phyloP scores from a whole-genome alignment of 129 eudicot genomes.

The Apium graveolens region DNA sequence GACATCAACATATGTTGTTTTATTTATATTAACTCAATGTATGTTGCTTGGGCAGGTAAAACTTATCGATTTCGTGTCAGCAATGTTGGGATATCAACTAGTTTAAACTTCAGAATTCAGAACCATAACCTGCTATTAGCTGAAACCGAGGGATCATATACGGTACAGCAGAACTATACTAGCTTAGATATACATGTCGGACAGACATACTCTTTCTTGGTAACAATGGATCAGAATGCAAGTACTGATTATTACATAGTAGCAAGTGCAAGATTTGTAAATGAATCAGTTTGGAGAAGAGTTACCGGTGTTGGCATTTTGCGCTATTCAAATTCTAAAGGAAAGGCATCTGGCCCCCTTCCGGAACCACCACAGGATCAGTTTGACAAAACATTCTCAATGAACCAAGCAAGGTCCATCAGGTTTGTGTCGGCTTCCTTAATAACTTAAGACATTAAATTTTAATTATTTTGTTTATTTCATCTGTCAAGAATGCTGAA shows the following conservation, averaged over 20 bases:
- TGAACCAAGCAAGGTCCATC: conserved; percentile 94
- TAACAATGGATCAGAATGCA: conserved; percentile 88
- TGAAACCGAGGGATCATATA: conserved; percentile 85
- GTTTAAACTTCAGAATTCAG: conserved; percentile 89
- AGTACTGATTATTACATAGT: conserved; percentile 87
- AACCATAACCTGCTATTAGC: conserved; percentile 78
- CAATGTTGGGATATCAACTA: conserved; percentile 87
- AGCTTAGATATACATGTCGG: conserved; percentile 91
- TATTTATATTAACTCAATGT: not conserved
- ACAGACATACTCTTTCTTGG: conserved; percentile 75
- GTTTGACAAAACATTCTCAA: conserved; percentile 79
- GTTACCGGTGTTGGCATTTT: conserved; percentile 83
- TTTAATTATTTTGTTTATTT: not conserved
- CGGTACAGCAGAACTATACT: conserved; percentile 84
- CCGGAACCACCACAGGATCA: conserved; percentile 82
- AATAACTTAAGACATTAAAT: not conserved
- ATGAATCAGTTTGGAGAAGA: conserved; percentile 59
- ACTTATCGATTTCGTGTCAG: conserved; percentile 89
- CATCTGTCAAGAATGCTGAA: not conserved
- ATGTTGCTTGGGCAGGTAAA: conserved; percentile 49
- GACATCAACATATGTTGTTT: not conserved
- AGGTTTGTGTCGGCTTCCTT: conserved; percentile 31
- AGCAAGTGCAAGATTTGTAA: conserved; percentile 83
- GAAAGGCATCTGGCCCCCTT: conserved; percentile 87
- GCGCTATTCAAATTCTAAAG: conserved; percentile 78